Evolutionary conservation across 768 basidiomycete species (phyloP).

Genomic region (Amanita fuliginea): DNA sequence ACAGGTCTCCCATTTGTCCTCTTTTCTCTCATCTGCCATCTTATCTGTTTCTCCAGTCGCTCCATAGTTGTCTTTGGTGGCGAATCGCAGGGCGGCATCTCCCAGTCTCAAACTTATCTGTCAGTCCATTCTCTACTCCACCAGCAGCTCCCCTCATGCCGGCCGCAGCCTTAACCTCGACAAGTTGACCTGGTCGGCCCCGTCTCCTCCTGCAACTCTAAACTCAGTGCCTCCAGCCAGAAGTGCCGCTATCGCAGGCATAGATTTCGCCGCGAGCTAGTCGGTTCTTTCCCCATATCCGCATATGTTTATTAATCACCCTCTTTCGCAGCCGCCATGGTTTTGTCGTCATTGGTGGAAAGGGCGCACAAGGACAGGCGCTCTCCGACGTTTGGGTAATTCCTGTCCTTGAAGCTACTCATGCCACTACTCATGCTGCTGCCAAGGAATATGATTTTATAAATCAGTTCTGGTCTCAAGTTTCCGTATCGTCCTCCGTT

Average conservation of each 20-base stretch:
- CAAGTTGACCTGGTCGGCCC: constrained; percentile 48
- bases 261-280: constrained; percentile 78
- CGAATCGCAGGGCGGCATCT: constrained; percentile 52
- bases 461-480: constrained; percentile 67
- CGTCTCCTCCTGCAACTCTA: constrained; percentile 40
- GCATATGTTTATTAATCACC: constrained; percentile 7
- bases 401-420: constrained; percentile 10
- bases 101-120: constrained; percentile 59
- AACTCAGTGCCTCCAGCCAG: constrained; percentile 43
- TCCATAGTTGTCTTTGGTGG: constrained; percentile 68
- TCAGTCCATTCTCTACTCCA: constrained; percentile 20
- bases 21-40: constrained; percentile 7
- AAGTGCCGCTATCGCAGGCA: constrained; percentile 52
- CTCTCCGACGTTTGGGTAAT: constrained; percentile 70
- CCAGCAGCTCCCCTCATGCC: constrained; percentile 4
- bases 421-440: constrained; percentile 3
- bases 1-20: constrained; percentile 18
- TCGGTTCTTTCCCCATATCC: constrained; percentile 24
- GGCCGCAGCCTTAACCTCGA: constrained; percentile 48
- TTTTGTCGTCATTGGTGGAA: constrained; percentile 67
- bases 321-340: constrained; percentile 48
- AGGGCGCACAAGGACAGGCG: constrained; percentile 37
- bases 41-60: constrained; percentile 32
- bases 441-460: constrained; percentile 67
- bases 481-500: constrained; percentile 35